Base-by-base conservation (phyloP, 148 eudicot species). In the Nepenthes mirabilis region DNA sequence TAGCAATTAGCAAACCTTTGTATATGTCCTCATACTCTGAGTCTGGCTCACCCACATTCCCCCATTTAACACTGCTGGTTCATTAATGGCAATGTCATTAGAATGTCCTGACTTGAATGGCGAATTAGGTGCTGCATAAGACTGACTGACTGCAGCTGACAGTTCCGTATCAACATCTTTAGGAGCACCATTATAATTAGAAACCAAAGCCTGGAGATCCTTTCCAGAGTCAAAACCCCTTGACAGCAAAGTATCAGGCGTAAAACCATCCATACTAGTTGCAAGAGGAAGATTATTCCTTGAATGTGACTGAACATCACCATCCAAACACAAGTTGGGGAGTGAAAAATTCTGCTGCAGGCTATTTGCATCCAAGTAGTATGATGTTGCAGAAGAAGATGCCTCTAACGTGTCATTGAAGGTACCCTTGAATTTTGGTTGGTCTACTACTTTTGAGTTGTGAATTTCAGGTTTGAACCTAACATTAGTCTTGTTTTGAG, bases 181-280 rank as follows among this genome's bases (percentile, higher is more conserved):
- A 1, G 86, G 82, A 9, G 74, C 71, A 51, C 82, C 76, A 67
- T 77, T 79, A 65, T 81, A 91, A 68, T 76, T 75, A 45, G 93
- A 79, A 62, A 91, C 73, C 74, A 91, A 57, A 67, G 88, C 84
- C 56, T 83, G 95, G 33, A 86, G 72, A 62, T 86, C 97, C 62
- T 90, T 90, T 54, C 90, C 94, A 52, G 98, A 77, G 72, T 88
- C 98, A 75, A 81, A 91, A 65, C 80, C 98, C 75, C 88, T 83
- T 5, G 98, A 88, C 68, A 93, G 62, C 76, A 93, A 75, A 48
- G 98, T 83, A 80, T 93, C 98, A 51, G 98, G 96, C 9, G 83
- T 65, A 71, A 93, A 70, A 69, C 73, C 71, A 70, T 83, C 87
- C 47, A 85, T 69, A 47, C 73, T 70, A 34, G 82, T 66, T 6